Percentiles rank a stretch among this genome's conserved stretches.
Evolutionary conservation across 495 filamentous ascomycete species (phyloP).

Genomic region (Saxispiralis lemnorum): DNA sequence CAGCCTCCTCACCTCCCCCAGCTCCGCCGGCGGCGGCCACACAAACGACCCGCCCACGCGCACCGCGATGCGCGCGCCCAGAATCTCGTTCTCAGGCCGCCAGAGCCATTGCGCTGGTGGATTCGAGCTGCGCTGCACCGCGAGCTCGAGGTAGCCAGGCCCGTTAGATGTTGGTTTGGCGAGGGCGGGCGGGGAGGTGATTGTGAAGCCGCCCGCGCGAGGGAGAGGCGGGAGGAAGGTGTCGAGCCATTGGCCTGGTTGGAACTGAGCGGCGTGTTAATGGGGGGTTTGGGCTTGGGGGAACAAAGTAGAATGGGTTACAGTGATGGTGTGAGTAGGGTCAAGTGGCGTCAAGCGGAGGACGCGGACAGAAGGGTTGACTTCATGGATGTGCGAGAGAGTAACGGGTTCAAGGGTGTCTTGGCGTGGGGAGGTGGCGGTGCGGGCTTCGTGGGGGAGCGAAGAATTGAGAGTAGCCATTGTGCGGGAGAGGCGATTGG

Average conservation of each 20-base stretch:
- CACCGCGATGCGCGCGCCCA: constrained; percentile 40
- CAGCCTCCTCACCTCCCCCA: constrained; percentile 32
- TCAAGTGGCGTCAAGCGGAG: constrained; percentile 12
- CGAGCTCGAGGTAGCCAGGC: constrained; percentile 47
- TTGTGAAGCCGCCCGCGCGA: constrained; percentile 69
- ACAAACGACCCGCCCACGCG: constrained; percentile 67
- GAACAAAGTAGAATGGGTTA: constrained; percentile 7
- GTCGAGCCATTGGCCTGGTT: constrained; percentile 86
- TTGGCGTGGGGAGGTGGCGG: constrained; percentile 14
- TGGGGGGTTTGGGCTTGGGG: constrained; percentile 16
- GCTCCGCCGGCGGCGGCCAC: constrained; percentile 43
- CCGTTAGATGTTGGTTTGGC: constrained; percentile 17
- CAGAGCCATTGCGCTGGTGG: constrained; percentile 65
- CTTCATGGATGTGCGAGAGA: constrained; percentile 12
- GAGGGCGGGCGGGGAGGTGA: constrained; percentile 50
- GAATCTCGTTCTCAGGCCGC: constrained; percentile 34
- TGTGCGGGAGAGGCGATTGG: background rate
- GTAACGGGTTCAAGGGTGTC: constrained; percentile 13
- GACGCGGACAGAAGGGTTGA: constrained; percentile 15
- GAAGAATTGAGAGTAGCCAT: constrained; percentile 15
- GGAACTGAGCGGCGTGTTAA: constrained; percentile 44
- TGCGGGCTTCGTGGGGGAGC: constrained; percentile 16
- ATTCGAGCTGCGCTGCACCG: constrained; percentile 49
- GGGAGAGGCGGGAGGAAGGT: constrained; percentile 48
- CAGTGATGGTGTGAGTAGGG: constrained; percentile 11